A percentile compares a stretch with the other conserved stretches of the same genome.
phyloP scores from a whole-genome alignment of 176 grass and related monocot species.

The Ananas comosus region DNA sequence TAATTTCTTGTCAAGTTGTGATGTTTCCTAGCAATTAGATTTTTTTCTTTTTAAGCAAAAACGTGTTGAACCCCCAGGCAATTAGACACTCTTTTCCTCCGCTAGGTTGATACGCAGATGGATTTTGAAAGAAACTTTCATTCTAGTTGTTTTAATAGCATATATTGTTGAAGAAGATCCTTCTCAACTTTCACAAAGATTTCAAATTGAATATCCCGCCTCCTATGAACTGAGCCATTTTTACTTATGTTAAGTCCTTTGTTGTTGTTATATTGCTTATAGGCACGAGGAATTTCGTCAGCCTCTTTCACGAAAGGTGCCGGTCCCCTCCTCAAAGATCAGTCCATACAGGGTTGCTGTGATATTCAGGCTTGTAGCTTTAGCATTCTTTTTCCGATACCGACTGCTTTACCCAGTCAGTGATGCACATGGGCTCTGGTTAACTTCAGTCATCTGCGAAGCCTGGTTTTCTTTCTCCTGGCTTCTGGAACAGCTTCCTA shows the following conservation, averaged over 20 bases:
- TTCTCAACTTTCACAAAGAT: no score
- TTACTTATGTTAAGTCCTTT: neutral
- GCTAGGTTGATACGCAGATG: no score
- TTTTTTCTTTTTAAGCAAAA: neutral
- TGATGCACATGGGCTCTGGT: slow-evolving; percentile 31
- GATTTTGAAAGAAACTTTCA: no score
- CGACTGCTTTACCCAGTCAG: slow-evolving; percentile 21
- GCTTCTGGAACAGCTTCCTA: slow-evolving; percentile 32
- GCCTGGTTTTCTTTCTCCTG: slow-evolving; percentile 32
- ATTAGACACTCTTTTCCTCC: no score
- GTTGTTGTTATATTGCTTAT: neutral
- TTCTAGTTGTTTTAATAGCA: no score
- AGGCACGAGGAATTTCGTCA: slow-evolving; percentile 6
- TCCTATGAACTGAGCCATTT: neutral
- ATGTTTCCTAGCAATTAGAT: neutral
- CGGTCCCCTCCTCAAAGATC: slow-evolving; percentile 15
- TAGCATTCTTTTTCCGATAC: slow-evolving; percentile 47
- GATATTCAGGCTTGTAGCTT: slow-evolving; percentile 20
- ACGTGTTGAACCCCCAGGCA: neutral
- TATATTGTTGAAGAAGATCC: no score
- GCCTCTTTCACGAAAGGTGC: slow-evolving; percentile 25
- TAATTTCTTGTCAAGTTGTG: neutral
- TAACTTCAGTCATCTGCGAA: slow-evolving; percentile 39
- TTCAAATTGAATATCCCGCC: no score
- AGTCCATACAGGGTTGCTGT: slow-evolving; percentile 38